These are phyloP conservation scores for Sclerotinia minor DNA, from an alignment of 2,329 filamentous ascomycete species.

Conservation along the genomic window DNA sequence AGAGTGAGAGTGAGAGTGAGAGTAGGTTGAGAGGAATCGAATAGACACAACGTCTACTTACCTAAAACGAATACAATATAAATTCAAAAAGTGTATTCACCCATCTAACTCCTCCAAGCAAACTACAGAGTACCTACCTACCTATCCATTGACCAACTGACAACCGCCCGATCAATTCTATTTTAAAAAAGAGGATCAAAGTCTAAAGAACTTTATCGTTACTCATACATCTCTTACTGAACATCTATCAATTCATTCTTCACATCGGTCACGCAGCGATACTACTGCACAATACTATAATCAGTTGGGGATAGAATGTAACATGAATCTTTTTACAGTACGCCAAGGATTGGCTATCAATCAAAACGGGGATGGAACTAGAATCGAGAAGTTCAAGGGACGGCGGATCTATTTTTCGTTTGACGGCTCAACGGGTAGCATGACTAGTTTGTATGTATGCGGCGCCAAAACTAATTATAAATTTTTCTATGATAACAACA, in stretches of 20 bases:
- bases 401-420: background rate
- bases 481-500: background rate
- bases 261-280: background rate
- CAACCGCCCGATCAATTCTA: background rate
- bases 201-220: background rate
- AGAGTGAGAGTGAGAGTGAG: too few relatives aligned
- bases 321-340: conserved; percentile 9
- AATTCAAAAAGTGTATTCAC: background rate
- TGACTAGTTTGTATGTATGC: too few relatives aligned
- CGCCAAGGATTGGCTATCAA: background rate
- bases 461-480: background rate
- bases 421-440: conserved; percentile 6
- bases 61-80: background rate
- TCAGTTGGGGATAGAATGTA: background rate
- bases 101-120: background rate
- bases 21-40: background rate
- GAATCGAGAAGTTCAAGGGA: background rate
- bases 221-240: background rate
- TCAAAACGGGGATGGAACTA: background rate
- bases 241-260: background rate
- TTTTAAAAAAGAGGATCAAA: background rate
- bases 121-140: background rate
- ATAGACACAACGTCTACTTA: background rate
- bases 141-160: background rate
- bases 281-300: conserved; percentile 12